Evolutionary conservation across 345 rosid species (phyloP), one percentile per base, ranked within the genome.

Genomic region (Eucalyptus sideroxylon): DNA sequence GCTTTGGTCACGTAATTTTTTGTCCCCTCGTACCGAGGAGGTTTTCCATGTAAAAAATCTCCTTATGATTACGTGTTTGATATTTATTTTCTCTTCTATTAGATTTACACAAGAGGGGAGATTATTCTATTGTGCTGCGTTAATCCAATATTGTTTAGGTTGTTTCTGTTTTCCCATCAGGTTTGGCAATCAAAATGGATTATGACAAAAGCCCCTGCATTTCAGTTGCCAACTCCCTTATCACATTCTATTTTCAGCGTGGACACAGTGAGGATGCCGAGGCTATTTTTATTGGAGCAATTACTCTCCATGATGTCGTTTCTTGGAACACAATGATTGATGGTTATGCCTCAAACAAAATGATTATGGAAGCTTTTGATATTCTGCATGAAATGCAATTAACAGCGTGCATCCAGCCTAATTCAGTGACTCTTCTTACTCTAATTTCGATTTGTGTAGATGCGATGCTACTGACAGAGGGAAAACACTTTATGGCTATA

Each of bases 241-340:
- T 95, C 86, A 91, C 95, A 5, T 88, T 94, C 65, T 95, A 94
- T 92, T 94, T 94, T 45, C 89, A 92, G 86, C 90, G 90, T 86
- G 93, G 93, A 87, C 91, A 93, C 81, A 87, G 31, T 30, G 90
- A 88, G 59, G 94, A 91, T 91, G 94, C 96, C 1, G 92, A 92
- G 87, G 67, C 72, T 9, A 91, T 93, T 51, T 93, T 95, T 91
- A 42, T 67, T 81, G 91, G 86, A 82, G 83, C 45, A 37, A 88
- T 93, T 89, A 44, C 81, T 44, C 15, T 50, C 87, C 91, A 91
- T 90, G 96, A 95, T 89, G 88, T 92, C 30, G 87, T 95, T 86
- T 93, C 95, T 8, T 95, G 95, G 94, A 95, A 95, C 91, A 90
- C 96, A 83, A 86, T 94, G 81, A 92, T 95, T 86, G 91, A 89